phyloP scores from a whole-genome alignment of 257 asterid species.

The Gentiana macrophylla region DNA sequence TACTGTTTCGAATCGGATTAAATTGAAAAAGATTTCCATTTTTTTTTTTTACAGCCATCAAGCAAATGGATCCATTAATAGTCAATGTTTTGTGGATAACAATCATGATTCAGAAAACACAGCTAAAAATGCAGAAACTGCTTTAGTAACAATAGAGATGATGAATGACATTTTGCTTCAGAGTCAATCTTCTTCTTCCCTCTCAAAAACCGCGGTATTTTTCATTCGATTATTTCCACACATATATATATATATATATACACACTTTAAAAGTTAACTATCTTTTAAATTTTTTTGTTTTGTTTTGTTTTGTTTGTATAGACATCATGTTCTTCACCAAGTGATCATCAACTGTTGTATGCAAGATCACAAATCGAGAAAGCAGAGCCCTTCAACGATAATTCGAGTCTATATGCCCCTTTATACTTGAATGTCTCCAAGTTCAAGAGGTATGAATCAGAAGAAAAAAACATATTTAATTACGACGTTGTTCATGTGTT shows the following conservation, averaged over 20 bases:
- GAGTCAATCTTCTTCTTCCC: conserved; percentile 24
- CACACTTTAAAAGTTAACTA: too few species aligned
- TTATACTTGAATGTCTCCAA: conserved; percentile 45
- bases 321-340: conserved; percentile 45
- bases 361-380: conserved; percentile 38
- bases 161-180: conserved; percentile 44
- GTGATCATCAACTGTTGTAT: conserved; percentile 37
- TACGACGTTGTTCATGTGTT: too few species aligned
- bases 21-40: not conserved
- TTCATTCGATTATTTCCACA: not conserved
- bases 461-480: too few species aligned
- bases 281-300: too few species aligned
- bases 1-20: not conserved
- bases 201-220: conserved; percentile 32
- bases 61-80: too few species aligned
- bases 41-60: too few species aligned
- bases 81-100: not conserved
- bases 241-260: too few species aligned
- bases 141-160: conserved; percentile 37
- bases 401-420: conserved; percentile 37
- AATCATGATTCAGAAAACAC: conserved; percentile 15
- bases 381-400: conserved; percentile 14
- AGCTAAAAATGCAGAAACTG: conserved; percentile 25
- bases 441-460: conserved; percentile 35
- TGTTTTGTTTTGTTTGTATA: conserved; percentile 12